These are phyloP conservation scores for Effrenium voratum DNA, from an alignment of 73 alveolate genomes.

Conservation along the genomic window DNA sequence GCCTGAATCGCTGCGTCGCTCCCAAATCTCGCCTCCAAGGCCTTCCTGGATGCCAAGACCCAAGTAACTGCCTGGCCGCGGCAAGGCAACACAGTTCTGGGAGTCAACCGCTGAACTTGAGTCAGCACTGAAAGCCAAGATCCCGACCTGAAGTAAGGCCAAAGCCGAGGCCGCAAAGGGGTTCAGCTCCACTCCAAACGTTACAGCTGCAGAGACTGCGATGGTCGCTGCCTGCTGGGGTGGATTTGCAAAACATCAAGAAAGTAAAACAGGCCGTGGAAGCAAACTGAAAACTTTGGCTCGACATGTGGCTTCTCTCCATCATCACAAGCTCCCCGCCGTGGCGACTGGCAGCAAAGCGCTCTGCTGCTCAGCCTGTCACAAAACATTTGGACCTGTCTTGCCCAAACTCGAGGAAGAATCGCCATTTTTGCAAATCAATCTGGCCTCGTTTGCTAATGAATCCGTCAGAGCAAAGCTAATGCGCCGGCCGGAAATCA, in stretches of 20 bases:
- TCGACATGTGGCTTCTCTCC: background rate
- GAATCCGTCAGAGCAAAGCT: constrained; percentile 76
- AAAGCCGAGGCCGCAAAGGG: constrained; percentile 83
- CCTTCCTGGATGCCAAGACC: constrained; percentile 78
- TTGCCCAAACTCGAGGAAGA: background rate
- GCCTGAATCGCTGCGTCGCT: constrained; percentile 90
- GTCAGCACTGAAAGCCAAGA: background rate
- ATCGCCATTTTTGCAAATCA: background rate
- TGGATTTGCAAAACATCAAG: no score
- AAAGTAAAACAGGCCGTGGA: no score
- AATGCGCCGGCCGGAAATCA: constrained; percentile 69
- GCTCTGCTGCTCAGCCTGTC: constrained; percentile 77
- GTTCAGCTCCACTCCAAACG: constrained; percentile 79
- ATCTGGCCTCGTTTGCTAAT: constrained; percentile 58
- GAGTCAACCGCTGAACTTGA: background rate
- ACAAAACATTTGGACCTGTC: no score
- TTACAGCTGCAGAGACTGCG: constrained; percentile 75
- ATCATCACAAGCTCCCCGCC: background rate
- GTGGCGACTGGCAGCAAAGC: constrained; percentile 86
- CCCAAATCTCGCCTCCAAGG: constrained; percentile 76
- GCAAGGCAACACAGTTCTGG: background rate
- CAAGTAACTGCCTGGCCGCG: constrained; percentile 74
- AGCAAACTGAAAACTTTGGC: background rate
- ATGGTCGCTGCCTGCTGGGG: constrained; percentile 61
- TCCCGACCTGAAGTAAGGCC: constrained; percentile 42